A percentile compares a stretch with the other conserved stretches of the same genome.
Evolutionary conservation across 306 rosid species (phyloP).

Genomic region (Luffa aegyptiaca): DNA sequence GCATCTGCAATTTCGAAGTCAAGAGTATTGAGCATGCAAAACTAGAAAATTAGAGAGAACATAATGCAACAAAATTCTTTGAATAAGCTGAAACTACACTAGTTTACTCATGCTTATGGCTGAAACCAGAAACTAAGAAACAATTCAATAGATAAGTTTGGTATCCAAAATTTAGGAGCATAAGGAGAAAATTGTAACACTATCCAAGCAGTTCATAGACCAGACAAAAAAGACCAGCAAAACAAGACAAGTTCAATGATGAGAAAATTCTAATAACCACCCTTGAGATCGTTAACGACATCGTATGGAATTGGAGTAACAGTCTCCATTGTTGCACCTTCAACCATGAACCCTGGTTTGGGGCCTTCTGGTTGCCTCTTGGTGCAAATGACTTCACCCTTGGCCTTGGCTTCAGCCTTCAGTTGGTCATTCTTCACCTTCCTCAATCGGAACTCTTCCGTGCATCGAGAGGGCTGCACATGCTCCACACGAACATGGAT

Average conservation of each 20-base stretch:
- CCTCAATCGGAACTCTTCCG: slow-evolving; percentile 63
- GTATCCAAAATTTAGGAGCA: not conserved
- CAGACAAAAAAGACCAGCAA: not conserved
- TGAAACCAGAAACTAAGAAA: not conserved
- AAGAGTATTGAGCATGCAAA: no score
- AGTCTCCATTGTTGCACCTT: slow-evolving; percentile 74
- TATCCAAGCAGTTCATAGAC: not conserved
- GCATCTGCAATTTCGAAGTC: no score
- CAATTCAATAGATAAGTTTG: not conserved
- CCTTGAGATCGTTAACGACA: slow-evolving; percentile 95
- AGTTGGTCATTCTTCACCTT: slow-evolving; percentile 59
- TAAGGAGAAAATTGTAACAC: not conserved
- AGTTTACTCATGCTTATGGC: not conserved
- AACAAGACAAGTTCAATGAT: not conserved
- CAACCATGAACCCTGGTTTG: slow-evolving; percentile 92
- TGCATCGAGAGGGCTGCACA: slow-evolving; percentile 74
- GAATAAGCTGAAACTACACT: not conserved
- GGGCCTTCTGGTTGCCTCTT: slow-evolving; percentile 91
- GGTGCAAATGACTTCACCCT: slow-evolving; percentile 63
- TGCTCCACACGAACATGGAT: slow-evolving; percentile 94
- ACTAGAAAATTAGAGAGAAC: not conserved
- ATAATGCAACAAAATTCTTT: not conserved
- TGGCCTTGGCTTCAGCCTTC: slow-evolving; percentile 78
- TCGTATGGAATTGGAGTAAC: slow-evolving; percentile 96
- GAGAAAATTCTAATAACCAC: slow-evolving; percentile 52